A percentile compares a stretch with the other conserved stretches of the same genome.
phyloP scores from a whole-genome alignment of 1,139 yeast genomes.

The Blastobotrys apis region DNA sequence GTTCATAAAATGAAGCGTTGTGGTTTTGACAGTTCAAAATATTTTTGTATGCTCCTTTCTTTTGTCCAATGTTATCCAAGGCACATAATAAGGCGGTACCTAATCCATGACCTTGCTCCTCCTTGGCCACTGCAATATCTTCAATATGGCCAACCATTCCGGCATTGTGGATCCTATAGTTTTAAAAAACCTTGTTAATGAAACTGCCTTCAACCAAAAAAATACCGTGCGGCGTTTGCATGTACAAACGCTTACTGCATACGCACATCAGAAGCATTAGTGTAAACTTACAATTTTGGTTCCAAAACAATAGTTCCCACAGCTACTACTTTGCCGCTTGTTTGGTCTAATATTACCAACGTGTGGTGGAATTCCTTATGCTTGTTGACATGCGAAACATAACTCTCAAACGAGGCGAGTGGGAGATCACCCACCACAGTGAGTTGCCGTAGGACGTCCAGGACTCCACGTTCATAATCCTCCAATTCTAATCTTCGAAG shows the following conservation, averaged over 20 bases:
- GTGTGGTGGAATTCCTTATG: conserved; percentile 40
- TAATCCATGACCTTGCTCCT: conserved; percentile 74
- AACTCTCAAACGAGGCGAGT: conserved; percentile 7
- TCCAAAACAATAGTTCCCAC: conserved; percentile 45
- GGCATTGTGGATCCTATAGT: conserved; percentile 50
- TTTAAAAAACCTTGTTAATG: not conserved
- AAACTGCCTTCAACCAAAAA: too few species aligned
- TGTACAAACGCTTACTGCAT: too few species aligned
- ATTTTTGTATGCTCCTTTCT: conserved; percentile 63
- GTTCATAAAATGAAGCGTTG: conserved; percentile 68
- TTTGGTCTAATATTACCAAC: conserved; percentile 42
- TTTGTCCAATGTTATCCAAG: conserved; percentile 51
- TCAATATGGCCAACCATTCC: conserved; percentile 92
- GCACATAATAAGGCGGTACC: conserved; percentile 55
- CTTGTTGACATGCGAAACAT: conserved; percentile 5
- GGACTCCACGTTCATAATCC: conserved; percentile 45
- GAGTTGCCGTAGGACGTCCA: conserved; percentile 46
- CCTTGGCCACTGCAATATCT: conserved; percentile 71
- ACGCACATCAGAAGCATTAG: not conserved
- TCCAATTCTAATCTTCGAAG: conserved; percentile 42
- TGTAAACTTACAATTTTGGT: conserved; percentile 34
- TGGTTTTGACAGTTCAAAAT: conserved; percentile 69
- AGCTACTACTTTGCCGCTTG: conserved; percentile 33
- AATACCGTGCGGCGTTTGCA: too few species aligned
- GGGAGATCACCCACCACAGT: conserved; percentile 55